Base-by-base conservation (phyloP, 768 basidiomycete genomes). In the Gymnopilus junonius region DNA sequence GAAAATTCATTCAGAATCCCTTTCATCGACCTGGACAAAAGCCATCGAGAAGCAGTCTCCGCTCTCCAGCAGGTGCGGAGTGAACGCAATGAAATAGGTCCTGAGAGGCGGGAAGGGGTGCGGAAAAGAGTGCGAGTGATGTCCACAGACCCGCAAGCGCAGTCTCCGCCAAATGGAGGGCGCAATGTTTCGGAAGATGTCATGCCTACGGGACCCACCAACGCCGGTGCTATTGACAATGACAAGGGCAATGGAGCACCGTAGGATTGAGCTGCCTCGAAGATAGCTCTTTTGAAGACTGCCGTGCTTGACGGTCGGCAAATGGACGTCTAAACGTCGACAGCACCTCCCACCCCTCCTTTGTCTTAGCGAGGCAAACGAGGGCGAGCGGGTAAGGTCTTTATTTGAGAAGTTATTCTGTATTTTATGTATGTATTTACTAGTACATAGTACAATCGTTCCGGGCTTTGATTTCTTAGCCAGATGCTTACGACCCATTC, bases 51-150 rank as follows among this genome's bases (percentile, higher is more conserved):
- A 2, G 91, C 90, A 0, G 83, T 81, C 1, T 74, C 75, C 8
- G 89, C 89, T 64, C 82, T 91, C 20, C 80, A 85, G 0, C 80
- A 84, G 61, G 90, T 88, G 4, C 81, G 86, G 17, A 70, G 73
- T 14, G 89, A 89, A 35, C 87, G 88, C 7, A 75, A 78, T 43
- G 80, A 85, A 64, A 71, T 82, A 40, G 89, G 90, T 0, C 79
- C 77, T 40, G 82, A 85, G 64, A 75, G 88, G 55, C 79, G 87
- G 51, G 75, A 73, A 45, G 81, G 81, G 59, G 81, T 91, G 62
- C 76, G 80, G 32, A 78, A 80, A 62, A 80, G 82, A 3, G 86
- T 86, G 15, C 74, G 69, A 60, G 81, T 82, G 57, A 75, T 79
- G 43, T 6, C 14, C 15, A 37, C 51, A 12, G 46, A 54, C n/a